Evolutionary conservation across 192 early-diverging fungal genomes (phyloP).

Genomic region (Entomortierella beljakovae): DNA sequence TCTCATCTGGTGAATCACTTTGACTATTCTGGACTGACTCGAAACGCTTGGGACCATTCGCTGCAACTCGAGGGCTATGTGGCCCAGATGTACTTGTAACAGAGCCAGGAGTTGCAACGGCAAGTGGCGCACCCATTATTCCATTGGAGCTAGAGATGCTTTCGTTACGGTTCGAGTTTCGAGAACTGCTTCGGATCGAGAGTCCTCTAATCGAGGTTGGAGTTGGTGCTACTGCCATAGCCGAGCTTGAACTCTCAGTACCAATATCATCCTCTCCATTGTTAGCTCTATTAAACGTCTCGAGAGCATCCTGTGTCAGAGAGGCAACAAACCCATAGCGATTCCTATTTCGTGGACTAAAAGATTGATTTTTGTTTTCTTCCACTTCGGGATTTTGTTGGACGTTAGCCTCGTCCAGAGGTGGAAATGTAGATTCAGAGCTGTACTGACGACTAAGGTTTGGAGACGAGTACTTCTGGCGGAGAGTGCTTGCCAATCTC

Average conservation of each 20-base stretch:
- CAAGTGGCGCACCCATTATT: not conserved
- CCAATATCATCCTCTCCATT: not conserved
- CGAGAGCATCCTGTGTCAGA: slow-evolving; percentile 34
- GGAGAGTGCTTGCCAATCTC: slow-evolving; percentile 6
- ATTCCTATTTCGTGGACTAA: slow-evolving; percentile 1
- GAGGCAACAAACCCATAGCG: slow-evolving; percentile 11
- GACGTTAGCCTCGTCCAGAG: not conserved
- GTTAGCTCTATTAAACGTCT: slow-evolving; percentile 19
- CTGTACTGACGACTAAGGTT: slow-evolving; percentile 6
- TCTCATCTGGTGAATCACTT: slow-evolving; percentile 7
- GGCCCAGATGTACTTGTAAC: not conserved
- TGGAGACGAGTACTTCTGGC: slow-evolving; percentile 11
- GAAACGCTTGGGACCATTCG: not conserved
- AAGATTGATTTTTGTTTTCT: not conserved
- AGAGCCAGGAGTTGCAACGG: slow-evolving; percentile 27
- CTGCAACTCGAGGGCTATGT: slow-evolving; percentile 2
- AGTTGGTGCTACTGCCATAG: slow-evolving; percentile 8
- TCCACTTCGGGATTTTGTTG: not conserved
- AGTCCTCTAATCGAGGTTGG: slow-evolving; percentile 33
- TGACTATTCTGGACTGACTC: slow-evolving; percentile 10
- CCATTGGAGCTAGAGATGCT: not conserved
- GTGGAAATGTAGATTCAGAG: not conserved
- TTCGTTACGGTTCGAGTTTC: slow-evolving; percentile 20
- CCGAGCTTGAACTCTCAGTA: not conserved
- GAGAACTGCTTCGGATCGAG: slow-evolving; percentile 34